These are phyloP conservation scores for Blastobotrys chiropterorum DNA, from an alignment of 805 yeast species.

Conservation along the genomic window DNA sequence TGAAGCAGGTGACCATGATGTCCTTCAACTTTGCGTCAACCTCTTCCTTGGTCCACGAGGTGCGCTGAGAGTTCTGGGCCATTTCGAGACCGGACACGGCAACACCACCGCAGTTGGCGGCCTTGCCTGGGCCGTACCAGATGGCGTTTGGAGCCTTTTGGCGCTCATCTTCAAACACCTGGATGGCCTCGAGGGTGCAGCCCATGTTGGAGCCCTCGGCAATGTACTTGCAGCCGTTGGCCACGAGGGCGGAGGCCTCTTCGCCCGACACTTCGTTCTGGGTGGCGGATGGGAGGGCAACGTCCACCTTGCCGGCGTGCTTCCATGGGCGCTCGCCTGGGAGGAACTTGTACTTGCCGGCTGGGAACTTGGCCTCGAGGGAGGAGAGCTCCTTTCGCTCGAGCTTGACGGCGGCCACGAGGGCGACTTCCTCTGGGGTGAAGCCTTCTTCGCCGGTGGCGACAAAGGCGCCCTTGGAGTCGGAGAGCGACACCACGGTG, in stretches of 20 bases:
- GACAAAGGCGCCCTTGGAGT: slow-evolving; percentile 86
- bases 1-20: slow-evolving; percentile 90
- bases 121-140: slow-evolving; percentile 99
- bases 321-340: slow-evolving; percentile 97
- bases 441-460: slow-evolving; percentile 63
- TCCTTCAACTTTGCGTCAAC: slow-evolving; percentile 86
- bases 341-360: slow-evolving; percentile 57
- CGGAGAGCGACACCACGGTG: slow-evolving; percentile 87
- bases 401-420: slow-evolving; percentile 77
- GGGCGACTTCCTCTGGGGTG: slow-evolving; percentile 71
- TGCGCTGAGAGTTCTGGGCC: slow-evolving; percentile 98
- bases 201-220: slow-evolving; percentile 99
- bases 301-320: slow-evolving; percentile 83
- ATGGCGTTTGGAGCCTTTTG: slow-evolving; percentile 38
- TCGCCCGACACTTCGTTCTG: slow-evolving; percentile 97
- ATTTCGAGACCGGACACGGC: slow-evolving; percentile 97
- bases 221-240: slow-evolving; percentile 84
- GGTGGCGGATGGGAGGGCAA: slow-evolving; percentile 97
- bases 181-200: slow-evolving; percentile 94
- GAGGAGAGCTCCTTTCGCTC: slow-evolving; percentile 47
- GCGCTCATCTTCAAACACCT: slow-evolving; percentile 68
- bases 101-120: slow-evolving; percentile 99
- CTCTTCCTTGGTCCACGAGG: slow-evolving; percentile 84
- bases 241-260: slow-evolving; percentile 91
- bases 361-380: slow-evolving; percentile 23